Conservation (phyloP, 2,329 filamentous ascomycete genomes). For the Metarhizium robertsii region DNA sequence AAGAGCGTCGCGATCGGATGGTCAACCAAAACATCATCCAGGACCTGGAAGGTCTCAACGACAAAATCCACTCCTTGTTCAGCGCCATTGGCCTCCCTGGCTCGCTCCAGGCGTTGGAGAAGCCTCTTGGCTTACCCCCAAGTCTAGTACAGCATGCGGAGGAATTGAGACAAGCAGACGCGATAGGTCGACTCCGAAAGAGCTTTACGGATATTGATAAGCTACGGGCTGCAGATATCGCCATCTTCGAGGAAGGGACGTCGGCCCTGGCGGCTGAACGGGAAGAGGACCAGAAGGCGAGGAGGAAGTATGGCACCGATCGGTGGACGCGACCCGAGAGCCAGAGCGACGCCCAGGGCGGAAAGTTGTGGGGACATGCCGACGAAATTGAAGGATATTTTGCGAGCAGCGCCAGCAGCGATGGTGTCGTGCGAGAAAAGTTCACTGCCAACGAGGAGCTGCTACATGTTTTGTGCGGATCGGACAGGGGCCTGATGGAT, state of each 20-base stretch:
- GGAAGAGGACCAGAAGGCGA: slow-evolving; percentile 69
- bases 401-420: slow-evolving; percentile 48
- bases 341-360: slow-evolving; percentile 53
- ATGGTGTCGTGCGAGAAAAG: slow-evolving; percentile 62
- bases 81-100: slow-evolving; percentile 82
- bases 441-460: slow-evolving; percentile 66
- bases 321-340: slow-evolving; percentile 69
- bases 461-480: slow-evolving; percentile 66
- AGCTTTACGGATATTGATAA: slow-evolving; percentile 87
- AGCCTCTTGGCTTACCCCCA: slow-evolving; percentile 81
- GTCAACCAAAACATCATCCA: slow-evolving; percentile 82
- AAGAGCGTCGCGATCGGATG: slow-evolving; percentile 80
- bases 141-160: slow-evolving; percentile 83
- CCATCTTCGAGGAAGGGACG: slow-evolving; percentile 74
- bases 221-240: slow-evolving; percentile 69
- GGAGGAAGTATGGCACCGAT: slow-evolving; percentile 75
- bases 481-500: slow-evolving; percentile 73
- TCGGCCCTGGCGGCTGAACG: slow-evolving; percentile 70
- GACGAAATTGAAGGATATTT: slow-evolving; percentile 83
- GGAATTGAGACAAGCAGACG: slow-evolving; percentile 86
- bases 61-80: slow-evolving; percentile 68
- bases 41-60: slow-evolving; percentile 73
- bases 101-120: slow-evolving; percentile 87
- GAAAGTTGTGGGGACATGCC: slow-evolving; percentile 65
- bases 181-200: slow-evolving; percentile 63